Percentiles rank a stretch among this genome's conserved stretches.
Evolutionary conservation across 2,329 filamentous ascomycete genomes (phyloP).

Genomic region (Nemania abortiva): DNA sequence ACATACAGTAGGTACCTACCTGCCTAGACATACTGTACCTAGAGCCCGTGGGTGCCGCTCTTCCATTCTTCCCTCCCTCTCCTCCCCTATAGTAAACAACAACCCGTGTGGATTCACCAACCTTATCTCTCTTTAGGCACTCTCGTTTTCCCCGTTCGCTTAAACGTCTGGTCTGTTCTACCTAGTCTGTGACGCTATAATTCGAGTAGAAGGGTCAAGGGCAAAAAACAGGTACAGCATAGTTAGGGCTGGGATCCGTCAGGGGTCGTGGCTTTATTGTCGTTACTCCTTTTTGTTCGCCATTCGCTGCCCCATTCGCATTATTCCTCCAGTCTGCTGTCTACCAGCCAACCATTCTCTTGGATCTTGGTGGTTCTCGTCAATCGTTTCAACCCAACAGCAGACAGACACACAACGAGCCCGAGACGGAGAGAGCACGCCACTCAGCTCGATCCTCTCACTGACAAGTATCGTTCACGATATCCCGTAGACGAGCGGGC

Average conservation of each 20-base stretch:
- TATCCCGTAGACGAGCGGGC: conserved; percentile 8
- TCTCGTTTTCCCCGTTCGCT: conserved; percentile 16
- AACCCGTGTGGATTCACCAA: not conserved
- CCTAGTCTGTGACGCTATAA: not conserved
- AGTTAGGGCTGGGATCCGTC: conserved; percentile 9
- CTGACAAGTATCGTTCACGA: conserved; percentile 6
- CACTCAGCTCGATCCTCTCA: conserved; percentile 19
- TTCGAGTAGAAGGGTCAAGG: not conserved
- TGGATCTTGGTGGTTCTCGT: conserved; percentile 20
- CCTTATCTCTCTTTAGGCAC: not conserved
- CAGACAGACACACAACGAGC: not conserved
- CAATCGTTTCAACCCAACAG: conserved; percentile 32
- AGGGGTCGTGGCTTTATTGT: conserved; percentile 6
- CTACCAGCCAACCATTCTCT: conserved; percentile 3
- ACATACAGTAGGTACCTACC: not conserved
- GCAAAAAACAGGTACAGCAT: not conserved
- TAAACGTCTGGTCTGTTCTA: conserved; percentile 2
- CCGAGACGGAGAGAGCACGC: not conserved
- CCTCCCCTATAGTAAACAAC: not conserved
- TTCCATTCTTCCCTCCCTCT: conserved; percentile 9
- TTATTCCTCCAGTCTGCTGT: not conserved
- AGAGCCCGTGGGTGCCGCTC: not conserved
- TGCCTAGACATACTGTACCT: not conserved
- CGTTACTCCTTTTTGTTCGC: conserved; percentile 10
- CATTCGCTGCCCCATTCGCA: conserved; percentile 8